phyloP scores from a whole-genome alignment of 352 stramenopile genomes.

The Globisporangium barbulae region DNA sequence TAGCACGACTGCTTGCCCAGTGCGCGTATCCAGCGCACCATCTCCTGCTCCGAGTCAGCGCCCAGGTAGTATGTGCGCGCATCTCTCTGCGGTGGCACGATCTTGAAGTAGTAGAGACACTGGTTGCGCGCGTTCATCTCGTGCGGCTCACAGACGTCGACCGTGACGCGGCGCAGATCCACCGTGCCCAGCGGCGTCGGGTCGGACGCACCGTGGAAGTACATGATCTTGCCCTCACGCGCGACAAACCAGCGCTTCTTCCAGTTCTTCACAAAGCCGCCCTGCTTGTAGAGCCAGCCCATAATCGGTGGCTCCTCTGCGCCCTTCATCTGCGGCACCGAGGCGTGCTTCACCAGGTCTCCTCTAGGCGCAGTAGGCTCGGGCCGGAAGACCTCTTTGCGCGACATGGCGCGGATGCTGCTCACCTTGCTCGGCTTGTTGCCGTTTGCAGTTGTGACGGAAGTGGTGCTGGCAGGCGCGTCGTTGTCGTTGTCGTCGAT shows the following conservation, averaged over 20 bases:
- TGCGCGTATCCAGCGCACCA: constrained; percentile 65
- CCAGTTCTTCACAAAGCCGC: constrained; percentile 83
- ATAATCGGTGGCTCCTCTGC: constrained; percentile 43
- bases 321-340: constrained; percentile 17
- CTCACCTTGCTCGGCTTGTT: constrained; percentile 1
- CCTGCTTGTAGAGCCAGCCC: constrained; percentile 74
- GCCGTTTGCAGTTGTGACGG: neutral
- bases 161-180: constrained; percentile 48
- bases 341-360: constrained; percentile 17
- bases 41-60: constrained; percentile 60
- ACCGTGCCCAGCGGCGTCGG: constrained; percentile 67
- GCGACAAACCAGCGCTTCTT: constrained; percentile 85
- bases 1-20: constrained; percentile 49
- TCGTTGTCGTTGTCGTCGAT: constrained; percentile 13
- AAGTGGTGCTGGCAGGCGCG: neutral
- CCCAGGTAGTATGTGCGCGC: constrained; percentile 76
- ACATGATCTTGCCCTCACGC: constrained; percentile 76
- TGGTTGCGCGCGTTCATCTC: constrained; percentile 66
- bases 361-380: constrained; percentile 10
- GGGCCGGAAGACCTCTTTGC: neutral
- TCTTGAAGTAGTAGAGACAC: constrained; percentile 65
- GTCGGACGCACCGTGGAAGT: constrained; percentile 61
- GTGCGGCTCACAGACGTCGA: constrained; percentile 51
- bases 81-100: constrained; percentile 48
- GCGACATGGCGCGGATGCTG: neutral